Evolutionary conservation across 2,329 filamentous ascomycete genomes (phyloP).

Genomic region (Westerdykella ornata): DNA sequence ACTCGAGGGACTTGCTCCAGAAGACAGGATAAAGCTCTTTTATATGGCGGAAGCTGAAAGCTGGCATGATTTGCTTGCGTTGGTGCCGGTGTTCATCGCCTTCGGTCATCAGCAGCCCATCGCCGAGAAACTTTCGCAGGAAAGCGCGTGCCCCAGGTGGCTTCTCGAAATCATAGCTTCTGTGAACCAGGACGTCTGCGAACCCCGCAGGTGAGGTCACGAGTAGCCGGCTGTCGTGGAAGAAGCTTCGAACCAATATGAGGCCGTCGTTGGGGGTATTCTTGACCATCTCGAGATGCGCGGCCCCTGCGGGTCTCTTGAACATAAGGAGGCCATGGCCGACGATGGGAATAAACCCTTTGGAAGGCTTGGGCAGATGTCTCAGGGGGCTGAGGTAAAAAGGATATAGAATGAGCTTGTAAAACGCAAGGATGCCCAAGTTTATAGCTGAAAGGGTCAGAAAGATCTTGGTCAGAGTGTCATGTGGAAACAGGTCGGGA

Average conservation of each 20-base stretch:
- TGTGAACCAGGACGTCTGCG: constrained; percentile 48
- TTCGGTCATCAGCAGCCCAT: constrained; percentile 47
- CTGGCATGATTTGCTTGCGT: constrained; percentile 70
- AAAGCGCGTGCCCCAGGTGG: constrained; percentile 41
- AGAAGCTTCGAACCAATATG: constrained; percentile 36
- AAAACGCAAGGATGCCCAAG: constrained; percentile 9
- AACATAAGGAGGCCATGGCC: constrained; percentile 35
- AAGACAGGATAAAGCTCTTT: constrained; percentile 80
- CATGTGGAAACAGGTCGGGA: constrained; percentile 10
- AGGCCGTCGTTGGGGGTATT: constrained; percentile 38
- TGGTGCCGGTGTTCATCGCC: constrained; percentile 47
- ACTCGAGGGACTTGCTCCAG: constrained; percentile 68
- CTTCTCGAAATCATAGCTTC: constrained; percentile 51
- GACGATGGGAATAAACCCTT: constrained; percentile 28
- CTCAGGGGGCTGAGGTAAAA: constrained; percentile 37
- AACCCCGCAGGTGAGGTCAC: constrained; percentile 39
- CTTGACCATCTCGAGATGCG: constrained; percentile 33
- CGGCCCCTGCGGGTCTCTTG: constrained; percentile 28
- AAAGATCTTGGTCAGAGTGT: constrained; percentile 14
- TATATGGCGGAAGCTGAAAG: constrained; percentile 78
- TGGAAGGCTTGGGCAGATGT: constrained; percentile 30
- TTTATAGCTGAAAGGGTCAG: constrained; percentile 16
- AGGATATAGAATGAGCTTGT: constrained; percentile 31
- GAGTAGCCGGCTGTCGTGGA: constrained; percentile 35
- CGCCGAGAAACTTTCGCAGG: constrained; percentile 45